phyloP scores from a whole-genome alignment of 495 filamentous ascomycete genomes.

The Daldinia bambusicola region DNA sequence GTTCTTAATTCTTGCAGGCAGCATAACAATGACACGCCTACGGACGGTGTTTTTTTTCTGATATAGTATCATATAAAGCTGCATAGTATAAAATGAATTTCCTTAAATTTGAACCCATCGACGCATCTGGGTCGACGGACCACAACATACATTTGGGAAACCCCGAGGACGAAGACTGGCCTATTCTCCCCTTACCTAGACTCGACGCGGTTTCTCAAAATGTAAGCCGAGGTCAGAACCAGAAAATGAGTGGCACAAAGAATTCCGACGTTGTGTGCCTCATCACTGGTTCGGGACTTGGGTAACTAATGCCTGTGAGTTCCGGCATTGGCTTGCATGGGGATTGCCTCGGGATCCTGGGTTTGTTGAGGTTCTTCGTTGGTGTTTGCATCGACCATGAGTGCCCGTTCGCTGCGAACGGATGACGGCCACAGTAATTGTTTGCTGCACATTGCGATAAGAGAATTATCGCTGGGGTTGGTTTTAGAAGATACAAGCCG shows the following conservation, averaged over 20 bases:
- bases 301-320: slow-evolving; percentile 13
- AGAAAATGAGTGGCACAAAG: background rate
- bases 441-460: no score
- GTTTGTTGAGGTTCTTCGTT: slow-evolving; percentile 7
- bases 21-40: slow-evolving; percentile 1
- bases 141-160: background rate
- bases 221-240: background rate
- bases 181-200: background rate
- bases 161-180: background rate
- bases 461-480: no score
- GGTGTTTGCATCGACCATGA: no score
- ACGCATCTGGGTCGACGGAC: background rate
- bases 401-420: no score
- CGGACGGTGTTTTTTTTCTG: slow-evolving; percentile 9
- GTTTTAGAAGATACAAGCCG: slow-evolving; percentile 15
- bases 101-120: background rate
- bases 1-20: slow-evolving; percentile 11
- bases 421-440: no score
- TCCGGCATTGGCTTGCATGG: background rate
- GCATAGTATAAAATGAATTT: slow-evolving; percentile 1
- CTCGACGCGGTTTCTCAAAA: background rate
- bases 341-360: background rate
- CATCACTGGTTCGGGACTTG: slow-evolving; percentile 9
- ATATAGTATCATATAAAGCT: slow-evolving; percentile 3
- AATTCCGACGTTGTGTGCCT: background rate